Base-by-base conservation (phyloP, 345 rosid genomes). In the Capsella bursapastoris region DNA sequence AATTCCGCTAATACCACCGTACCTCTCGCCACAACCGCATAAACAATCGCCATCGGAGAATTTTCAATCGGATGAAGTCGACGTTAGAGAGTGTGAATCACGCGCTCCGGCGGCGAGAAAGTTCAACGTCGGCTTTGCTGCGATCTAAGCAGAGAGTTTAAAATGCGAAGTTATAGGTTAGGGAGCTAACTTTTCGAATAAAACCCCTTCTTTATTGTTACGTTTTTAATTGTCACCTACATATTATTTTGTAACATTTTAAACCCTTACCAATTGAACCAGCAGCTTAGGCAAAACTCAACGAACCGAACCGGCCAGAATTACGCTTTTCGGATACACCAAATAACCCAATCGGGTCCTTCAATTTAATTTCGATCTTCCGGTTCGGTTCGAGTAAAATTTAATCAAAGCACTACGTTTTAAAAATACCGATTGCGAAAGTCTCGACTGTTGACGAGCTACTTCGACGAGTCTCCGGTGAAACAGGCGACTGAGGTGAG, bases 1-100 rank as follows among this genome's bases (percentile, higher is more conserved):
- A 95, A 95, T 81, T 95, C 99, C 27, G 99, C 93, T 58, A 95
- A 81, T 22, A 90, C 93, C 70, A 95, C 97, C 78, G 96, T 92
- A 25, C 91, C 97, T 47, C 97, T 80, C 40, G 99, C 94, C 79
- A 95, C 99, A 68, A 89, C 87, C 47, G 98, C 96, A 74, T 92
- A 92, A 2, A 90, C 41, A 60, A 95, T 92, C 88, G 94, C 98
- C 98, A 95, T 95, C 64, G 73, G 43, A 51, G 57, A 59, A 13
- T 3, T 31, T 56, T 77, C 6, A 14, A 74, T 38, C 9, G 3
- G 16, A 11, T 9, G 12, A 10, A 29, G 22, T 12, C 1, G 34
- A 57, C 3, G 75, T 22, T 1, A 38, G 28, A 22, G 13, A 44
- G 59, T 43, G 73, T 25, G 38, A 71, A 70, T 76, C 45, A 41